Percentiles rank a stretch among this genome's conserved stretches.
Conservation (phyloP, 495 filamentous ascomycete genomes). For the Tuber brumale region DNA sequence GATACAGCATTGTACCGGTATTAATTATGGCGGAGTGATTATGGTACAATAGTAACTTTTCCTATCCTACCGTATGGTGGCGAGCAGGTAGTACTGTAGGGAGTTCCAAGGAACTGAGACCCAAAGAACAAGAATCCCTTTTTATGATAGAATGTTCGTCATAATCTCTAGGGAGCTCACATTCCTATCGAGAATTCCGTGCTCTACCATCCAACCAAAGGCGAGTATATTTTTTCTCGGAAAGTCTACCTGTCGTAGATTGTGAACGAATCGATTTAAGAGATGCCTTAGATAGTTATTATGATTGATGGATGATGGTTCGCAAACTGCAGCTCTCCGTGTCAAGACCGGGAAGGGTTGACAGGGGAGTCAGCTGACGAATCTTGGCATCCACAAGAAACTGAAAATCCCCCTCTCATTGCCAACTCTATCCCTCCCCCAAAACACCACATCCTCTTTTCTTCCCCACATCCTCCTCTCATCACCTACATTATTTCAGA, state of each 20-base stretch:
- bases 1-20: neutral
- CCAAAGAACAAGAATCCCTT: neutral
- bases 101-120: neutral
- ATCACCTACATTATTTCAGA: constrained; percentile 8
- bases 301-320: neutral
- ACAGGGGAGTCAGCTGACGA: neutral
- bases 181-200: neutral
- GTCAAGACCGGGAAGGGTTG: neutral
- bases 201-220: neutral
- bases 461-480: constrained; percentile 11
- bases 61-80: neutral
- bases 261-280: constrained; percentile 1
- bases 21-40: too few relatives aligned
- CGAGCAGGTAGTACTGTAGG: neutral
- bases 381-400: constrained; percentile 24
- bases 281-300: neutral
- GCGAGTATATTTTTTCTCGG: neutral
- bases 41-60: neutral
- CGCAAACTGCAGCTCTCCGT: neutral
- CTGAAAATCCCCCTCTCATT: constrained; percentile 31
- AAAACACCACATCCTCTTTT: constrained; percentile 7
- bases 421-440: constrained; percentile 15
- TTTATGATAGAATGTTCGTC: neutral
- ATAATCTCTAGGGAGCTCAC: neutral
- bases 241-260: neutral